These are phyloP conservation scores for Apiospora phragmitis DNA, from an alignment of 2,329 filamentous ascomycete genomes.

Conservation along the genomic window DNA sequence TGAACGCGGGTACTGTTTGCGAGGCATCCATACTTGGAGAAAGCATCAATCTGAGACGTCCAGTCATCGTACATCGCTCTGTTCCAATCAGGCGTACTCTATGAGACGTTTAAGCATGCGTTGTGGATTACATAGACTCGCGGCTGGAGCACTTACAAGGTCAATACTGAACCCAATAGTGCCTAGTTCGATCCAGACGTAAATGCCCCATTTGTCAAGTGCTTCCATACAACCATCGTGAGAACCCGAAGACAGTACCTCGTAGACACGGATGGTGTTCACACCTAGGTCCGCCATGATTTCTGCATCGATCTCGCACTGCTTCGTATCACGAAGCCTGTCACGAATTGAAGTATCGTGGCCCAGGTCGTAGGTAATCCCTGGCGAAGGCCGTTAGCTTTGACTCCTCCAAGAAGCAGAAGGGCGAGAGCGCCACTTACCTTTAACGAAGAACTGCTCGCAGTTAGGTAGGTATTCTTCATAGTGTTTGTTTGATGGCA, in stretches of 20 bases:
- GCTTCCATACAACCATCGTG: constrained; percentile 64
- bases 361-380: background rate
- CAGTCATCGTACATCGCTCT: constrained; percentile 61
- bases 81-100: constrained; percentile 48
- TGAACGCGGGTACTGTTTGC: background rate
- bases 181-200: constrained; percentile 60
- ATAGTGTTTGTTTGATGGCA: background rate
- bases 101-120: background rate
- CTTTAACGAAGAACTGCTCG: background rate
- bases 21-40: constrained; percentile 59
- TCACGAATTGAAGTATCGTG: background rate
- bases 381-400: background rate
- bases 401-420: background rate
- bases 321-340: constrained; percentile 3
- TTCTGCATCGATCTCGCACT: constrained; percentile 14
- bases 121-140: background rate
- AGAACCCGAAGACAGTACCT: constrained; percentile 58
- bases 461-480: background rate
- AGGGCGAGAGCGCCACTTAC: background rate
- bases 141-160: constrained; percentile 29
- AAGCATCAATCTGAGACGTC: constrained; percentile 61
- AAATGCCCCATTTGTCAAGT: constrained; percentile 67
- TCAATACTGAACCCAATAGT: constrained; percentile 53
- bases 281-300: constrained; percentile 14
- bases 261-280: constrained; percentile 67